These are phyloP conservation scores for Wickerhamomyces mucosus DNA, from an alignment of 805 yeast species.

Conservation along the genomic window DNA sequence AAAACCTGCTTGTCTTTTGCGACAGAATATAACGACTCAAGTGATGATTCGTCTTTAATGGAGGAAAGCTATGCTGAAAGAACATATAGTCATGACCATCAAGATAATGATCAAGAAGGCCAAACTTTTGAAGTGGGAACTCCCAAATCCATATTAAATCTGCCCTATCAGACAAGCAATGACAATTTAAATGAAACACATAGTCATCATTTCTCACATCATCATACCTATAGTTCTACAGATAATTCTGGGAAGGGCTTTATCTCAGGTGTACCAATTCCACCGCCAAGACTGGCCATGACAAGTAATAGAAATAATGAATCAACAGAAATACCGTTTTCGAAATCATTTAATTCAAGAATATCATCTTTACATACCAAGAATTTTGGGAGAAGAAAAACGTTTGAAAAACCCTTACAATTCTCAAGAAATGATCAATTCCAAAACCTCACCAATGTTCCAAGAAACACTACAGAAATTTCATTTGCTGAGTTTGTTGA, in stretches of 20 bases:
- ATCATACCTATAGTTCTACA: neutral
- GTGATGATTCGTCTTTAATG: slow-evolving; percentile 52
- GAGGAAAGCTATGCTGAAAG: slow-evolving; percentile 25
- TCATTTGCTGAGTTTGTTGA: slow-evolving; percentile 20
- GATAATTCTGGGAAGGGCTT: neutral
- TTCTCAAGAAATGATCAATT: neutral
- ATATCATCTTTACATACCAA: slow-evolving; percentile 17
- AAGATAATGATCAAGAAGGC: slow-evolving; percentile 13
- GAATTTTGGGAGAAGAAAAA: slow-evolving; percentile 17
- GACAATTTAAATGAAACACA: neutral
- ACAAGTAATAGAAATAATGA: slow-evolving; percentile 78
- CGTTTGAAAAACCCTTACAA: slow-evolving; percentile 7
- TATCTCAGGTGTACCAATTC: slow-evolving; percentile 34
- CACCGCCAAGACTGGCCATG: slow-evolving; percentile 68
- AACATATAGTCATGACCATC: slow-evolving; percentile 10
- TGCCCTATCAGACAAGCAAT: neutral
- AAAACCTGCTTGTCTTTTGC: slow-evolving; percentile 55
- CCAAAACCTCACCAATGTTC: neutral
- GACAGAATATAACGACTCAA: slow-evolving; percentile 61
- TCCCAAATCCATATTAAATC: neutral
- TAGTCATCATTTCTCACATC: neutral
- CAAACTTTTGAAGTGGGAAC: neutral
- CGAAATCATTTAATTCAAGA: slow-evolving; percentile 19
- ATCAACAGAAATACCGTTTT: slow-evolving; percentile 57
- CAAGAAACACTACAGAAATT: slow-evolving; percentile 8